phyloP scores from a whole-genome alignment of 495 filamentous ascomycete genomes.

The Jackrogersella minutella region DNA sequence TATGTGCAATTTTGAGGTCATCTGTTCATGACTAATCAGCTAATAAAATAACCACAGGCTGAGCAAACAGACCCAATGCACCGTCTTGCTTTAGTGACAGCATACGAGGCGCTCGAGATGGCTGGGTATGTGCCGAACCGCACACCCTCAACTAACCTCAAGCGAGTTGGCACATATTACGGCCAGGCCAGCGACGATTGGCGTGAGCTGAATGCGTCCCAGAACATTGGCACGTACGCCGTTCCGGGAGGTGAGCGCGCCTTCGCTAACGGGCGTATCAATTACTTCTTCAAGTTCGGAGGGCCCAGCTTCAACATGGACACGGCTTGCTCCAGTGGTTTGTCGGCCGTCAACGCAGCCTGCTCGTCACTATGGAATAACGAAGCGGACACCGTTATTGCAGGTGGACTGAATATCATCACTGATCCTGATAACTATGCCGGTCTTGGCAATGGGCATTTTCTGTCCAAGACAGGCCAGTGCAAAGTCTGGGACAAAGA shows the following conservation, averaged over 20 bases:
- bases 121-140: constrained; percentile 77
- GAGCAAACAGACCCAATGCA: constrained; percentile 81
- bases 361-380: constrained; percentile 69
- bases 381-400: constrained; percentile 68
- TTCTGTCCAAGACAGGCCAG: constrained; percentile 41
- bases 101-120: constrained; percentile 86
- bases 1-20: too few relatives aligned
- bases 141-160: constrained; percentile 62
- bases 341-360: constrained; percentile 52
- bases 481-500: constrained; percentile 40
- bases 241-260: constrained; percentile 80
- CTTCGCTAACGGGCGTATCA: constrained; percentile 66
- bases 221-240: constrained; percentile 83
- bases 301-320: constrained; percentile 52
- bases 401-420: constrained; percentile 71
- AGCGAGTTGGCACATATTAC: constrained; percentile 84
- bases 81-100: constrained; percentile 74
- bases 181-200: constrained; percentile 85
- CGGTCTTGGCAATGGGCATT: constrained; percentile 57
- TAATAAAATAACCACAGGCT: too few relatives aligned
- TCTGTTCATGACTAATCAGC: too few relatives aligned
- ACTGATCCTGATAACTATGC: constrained; percentile 76
- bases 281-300: constrained; percentile 55
- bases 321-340: constrained; percentile 57
- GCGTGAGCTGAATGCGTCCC: constrained; percentile 73